A percentile compares a stretch with the other conserved stretches of the same genome.
Evolutionary conservation across 179 eudicot species (phyloP).

Genomic region (Amaranthus tricolor): DNA sequence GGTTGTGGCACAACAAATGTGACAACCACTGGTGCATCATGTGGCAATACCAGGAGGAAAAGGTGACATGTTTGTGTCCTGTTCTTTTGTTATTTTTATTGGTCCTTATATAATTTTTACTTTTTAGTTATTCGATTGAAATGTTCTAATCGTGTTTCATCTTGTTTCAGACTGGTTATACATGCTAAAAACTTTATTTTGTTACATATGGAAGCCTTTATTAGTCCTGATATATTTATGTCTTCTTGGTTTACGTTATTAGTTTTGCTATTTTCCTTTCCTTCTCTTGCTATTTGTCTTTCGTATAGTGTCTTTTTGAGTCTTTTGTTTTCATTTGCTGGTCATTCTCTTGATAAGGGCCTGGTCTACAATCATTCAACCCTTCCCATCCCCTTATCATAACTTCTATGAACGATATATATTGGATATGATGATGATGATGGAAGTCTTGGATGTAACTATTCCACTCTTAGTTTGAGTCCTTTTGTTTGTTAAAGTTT

Average conservation of each 20-base stretch:
- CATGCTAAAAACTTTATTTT: background rate
- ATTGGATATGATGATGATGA: too few relatives aligned
- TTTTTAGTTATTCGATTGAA: background rate
- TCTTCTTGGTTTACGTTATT: too few relatives aligned
- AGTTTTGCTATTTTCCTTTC: too few relatives aligned
- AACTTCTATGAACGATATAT: too few relatives aligned
- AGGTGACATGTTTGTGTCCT: constrained; percentile 39
- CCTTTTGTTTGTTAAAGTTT: background rate
- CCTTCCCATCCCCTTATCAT: too few relatives aligned
- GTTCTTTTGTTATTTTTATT: background rate
- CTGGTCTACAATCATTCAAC: too few relatives aligned
- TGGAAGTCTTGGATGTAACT: background rate
- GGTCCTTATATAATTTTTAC: background rate
- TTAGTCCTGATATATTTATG: too few relatives aligned
- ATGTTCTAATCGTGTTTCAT: too few relatives aligned
- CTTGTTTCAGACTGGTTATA: background rate
- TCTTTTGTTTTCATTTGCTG: too few relatives aligned
- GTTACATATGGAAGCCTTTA: background rate
- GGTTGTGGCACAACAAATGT: constrained; percentile 47
- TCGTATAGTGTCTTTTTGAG: too few relatives aligned
- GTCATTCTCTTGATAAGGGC: too few relatives aligned
- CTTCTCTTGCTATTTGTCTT: too few relatives aligned
- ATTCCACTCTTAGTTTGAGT: background rate
- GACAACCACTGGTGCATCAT: constrained; percentile 38
- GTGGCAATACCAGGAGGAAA: constrained; percentile 52